Base-by-base conservation (phyloP, 768 basidiomycete species). In the Amanita jacksonii region DNA sequence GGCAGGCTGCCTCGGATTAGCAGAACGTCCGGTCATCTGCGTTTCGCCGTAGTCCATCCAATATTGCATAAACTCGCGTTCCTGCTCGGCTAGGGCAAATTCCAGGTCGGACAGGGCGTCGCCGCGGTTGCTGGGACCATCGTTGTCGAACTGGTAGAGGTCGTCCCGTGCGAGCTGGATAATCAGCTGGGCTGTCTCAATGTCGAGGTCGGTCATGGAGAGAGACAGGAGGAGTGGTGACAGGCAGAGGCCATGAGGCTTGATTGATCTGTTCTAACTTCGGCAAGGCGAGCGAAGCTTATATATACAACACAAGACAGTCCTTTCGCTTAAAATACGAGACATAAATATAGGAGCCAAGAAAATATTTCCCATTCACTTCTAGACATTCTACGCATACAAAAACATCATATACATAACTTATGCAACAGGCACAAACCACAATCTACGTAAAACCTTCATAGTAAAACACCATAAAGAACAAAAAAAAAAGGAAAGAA, bases 151-250 rank as follows among this genome's bases (percentile, higher is more conserved):
- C 16, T 28, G 34, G 19, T 45, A 45, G 4, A 45, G 8, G 23
- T 45, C 44, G 13, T 45, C 44, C 13, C 44, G 37, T 8, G 36
- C 44, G 6, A 45, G 37, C 12, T 35, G 44, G 19, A 45, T 45
- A 15, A 45, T 45, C 36, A 45, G 36, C 28, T 38, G 36, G 4
- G 44, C 44, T 3, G 44, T 45, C 18, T 15, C 10, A 13, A 45
- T 35, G n/a, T 45, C 44, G 9, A 45, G 9, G 44, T 45, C 44
- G 13, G 35, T 31, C 44, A 45, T 45, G 24, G 42, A 33, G 41
- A 20, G 10, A 8, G n/a, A 10, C 4, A 15, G 22, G 40, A 15
- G n/a, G 23, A 5, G 15, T 39, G 24, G n/a, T 20, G 18, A 15
- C 8, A 10, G n/a, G 15, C 12, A 41, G 40, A 18, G 15, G 22